Conservation (phyloP, 2,329 filamentous ascomycete genomes). For the Neofusicoccum ribis region DNA sequence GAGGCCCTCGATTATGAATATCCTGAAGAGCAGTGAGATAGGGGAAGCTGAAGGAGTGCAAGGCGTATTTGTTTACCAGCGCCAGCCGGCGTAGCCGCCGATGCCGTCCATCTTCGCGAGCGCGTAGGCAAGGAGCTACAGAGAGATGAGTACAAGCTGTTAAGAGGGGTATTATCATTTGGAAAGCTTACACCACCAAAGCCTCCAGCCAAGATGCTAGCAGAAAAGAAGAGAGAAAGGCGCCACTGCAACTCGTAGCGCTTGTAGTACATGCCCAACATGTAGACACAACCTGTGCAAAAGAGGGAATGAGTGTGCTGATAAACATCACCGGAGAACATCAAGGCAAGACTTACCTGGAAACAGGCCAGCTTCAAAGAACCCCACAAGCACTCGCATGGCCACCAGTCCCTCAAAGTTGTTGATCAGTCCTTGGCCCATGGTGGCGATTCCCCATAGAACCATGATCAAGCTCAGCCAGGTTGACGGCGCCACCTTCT, state of each 20-base stretch:
- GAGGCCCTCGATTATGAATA: constrained; percentile 25
- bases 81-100: constrained; percentile 39
- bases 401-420: constrained; percentile 50
- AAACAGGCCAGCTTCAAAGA: constrained; percentile 36
- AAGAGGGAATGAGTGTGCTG: constrained; percentile 21
- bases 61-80: constrained; percentile 22
- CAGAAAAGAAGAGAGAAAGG: constrained; percentile 43
- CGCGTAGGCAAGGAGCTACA: constrained; percentile 47
- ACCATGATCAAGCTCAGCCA: constrained; percentile 43
- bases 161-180: not conserved
- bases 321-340: constrained; percentile 26
- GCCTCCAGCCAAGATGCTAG: constrained; percentile 43
- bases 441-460: constrained; percentile 44
- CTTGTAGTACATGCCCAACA: constrained; percentile 43
- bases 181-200: constrained; percentile 38
- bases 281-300: constrained; percentile 34
- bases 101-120: constrained; percentile 61
- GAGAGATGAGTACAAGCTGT: not conserved
- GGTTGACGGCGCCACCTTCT: constrained; percentile 49
- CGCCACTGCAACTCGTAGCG: constrained; percentile 46
- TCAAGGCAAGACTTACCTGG: constrained; percentile 27
- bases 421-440: constrained; percentile 48
- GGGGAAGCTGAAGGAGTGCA: not conserved
- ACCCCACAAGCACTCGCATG: constrained; percentile 43
- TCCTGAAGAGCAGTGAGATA: not conserved